Evolutionary conservation across 2,329 filamentous ascomycete genomes (phyloP), one percentile per base, ranked within the genome.

Genomic region (Bipolaris sorokiniana): DNA sequence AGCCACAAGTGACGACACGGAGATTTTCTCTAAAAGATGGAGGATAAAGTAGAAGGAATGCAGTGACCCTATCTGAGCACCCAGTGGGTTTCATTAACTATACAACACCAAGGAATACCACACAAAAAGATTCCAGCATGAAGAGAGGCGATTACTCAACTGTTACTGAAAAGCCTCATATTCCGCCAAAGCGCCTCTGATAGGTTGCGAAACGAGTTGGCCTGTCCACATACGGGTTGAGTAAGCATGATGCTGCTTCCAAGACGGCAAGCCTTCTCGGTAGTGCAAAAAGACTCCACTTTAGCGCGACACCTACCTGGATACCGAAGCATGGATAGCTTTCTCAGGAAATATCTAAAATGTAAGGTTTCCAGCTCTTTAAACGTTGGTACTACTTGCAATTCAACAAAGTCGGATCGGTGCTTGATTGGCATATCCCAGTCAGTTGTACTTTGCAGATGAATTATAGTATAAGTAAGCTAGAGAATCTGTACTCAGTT

Each of bases 181-280:
- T n/a, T 10, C 23, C 3, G 46, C 42, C 37, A 54, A 54, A 51
- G 10, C 52, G 47, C 52, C 47, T 38, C 31, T 16, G 11, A 48
- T 50, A 22, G 52, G 47, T 9, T 44, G 33, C 34, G 41, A 11
- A 51, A 44, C 47, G 20, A 13, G 13, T 40, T 40, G 11, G 18
- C 28, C 34, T 16, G 16, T 7, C 20, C 7, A 33, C 22, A 11
- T 37, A 23, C 18, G 15, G 20, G 31, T 48, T 22, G 20, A 37
- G 45, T 48, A 36, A 48, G 45, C 45, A 26, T 36, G 13, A 26
- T 22, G 40, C 22, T 13, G 15, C 23, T 13, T 42, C n/a, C 3
- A 13, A 26, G 5, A 18, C 40, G 10, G 10, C 38, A 22, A 41
- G 20, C 11, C 13, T 41, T 20, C 11, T 23, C 28, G 15, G 38